A percentile compares a stretch with the other conserved stretches of the same genome.
These are phyloP conservation scores for Salvia sclarea DNA, from an alignment of 305 asterid genomes.

Conservation along the genomic window DNA sequence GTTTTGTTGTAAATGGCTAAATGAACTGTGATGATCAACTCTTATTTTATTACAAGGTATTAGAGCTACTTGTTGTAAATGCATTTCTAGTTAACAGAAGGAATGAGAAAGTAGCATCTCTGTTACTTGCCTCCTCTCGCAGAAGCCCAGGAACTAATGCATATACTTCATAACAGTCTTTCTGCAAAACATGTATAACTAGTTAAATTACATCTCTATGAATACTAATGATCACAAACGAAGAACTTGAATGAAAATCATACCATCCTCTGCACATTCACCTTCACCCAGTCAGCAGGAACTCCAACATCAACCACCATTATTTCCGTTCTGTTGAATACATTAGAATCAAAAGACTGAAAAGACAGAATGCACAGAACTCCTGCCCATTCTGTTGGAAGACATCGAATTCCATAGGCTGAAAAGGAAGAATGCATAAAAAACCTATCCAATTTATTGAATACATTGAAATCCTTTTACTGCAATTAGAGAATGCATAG, in stretches of 20 bases:
- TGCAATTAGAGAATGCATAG: not conserved
- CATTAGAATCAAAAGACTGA: conserved; percentile 25
- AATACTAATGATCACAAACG: conserved; percentile 16
- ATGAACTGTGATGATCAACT: not conserved
- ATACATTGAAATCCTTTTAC: not conserved
- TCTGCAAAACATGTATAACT: conserved; percentile 51
- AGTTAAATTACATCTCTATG: conserved; percentile 39
- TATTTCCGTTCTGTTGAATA: conserved; percentile 54
- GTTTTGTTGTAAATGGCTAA: not conserved
- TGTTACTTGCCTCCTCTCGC: conserved; percentile 87
- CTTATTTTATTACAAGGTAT: not conserved
- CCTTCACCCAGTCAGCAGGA: conserved; percentile 98
- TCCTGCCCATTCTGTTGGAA: not conserved
- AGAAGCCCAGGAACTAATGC: conserved; percentile 95
- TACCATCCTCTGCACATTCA: conserved; percentile 89
- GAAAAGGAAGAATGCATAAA: not conserved
- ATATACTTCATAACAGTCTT: conserved; percentile 93
- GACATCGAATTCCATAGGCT: not conserved
- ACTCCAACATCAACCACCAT: conserved; percentile 81
- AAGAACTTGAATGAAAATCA: conserved; percentile 32
- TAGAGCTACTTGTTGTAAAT: not conserved
- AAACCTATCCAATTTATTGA: not conserved
- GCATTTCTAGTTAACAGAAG: conserved; percentile 6
- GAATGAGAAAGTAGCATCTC: conserved; percentile 13
- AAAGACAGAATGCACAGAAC: not conserved